phyloP scores from a whole-genome alignment of 352 stramenopile species.

The Phytophthora niederhauseri region DNA sequence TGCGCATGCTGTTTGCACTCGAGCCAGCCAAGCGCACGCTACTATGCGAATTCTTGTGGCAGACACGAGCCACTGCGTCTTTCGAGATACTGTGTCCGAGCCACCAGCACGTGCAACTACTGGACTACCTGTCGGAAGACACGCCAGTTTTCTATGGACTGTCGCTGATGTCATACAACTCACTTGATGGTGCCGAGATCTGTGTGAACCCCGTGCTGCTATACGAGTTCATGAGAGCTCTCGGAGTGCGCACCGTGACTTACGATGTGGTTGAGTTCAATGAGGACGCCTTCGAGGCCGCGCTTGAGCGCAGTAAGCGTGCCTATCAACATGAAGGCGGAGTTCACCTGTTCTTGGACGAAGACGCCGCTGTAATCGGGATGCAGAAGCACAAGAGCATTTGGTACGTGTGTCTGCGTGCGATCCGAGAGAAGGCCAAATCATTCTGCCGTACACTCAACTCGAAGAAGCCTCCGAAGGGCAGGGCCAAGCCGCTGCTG shows the following conservation, averaged over 20 bases:
- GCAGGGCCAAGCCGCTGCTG: constrained; percentile 20
- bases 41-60: constrained; percentile 79
- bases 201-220: constrained; percentile 81
- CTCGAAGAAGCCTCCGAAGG: constrained; percentile 34
- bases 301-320: constrained; percentile 49
- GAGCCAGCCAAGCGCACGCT: constrained; percentile 42
- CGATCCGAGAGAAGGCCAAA: constrained; percentile 88
- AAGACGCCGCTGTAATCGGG: constrained; percentile 63
- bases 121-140: constrained; percentile 69
- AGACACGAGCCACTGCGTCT: constrained; percentile 73
- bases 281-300: constrained; percentile 32
- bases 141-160: constrained; percentile 85
- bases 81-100: constrained; percentile 78
- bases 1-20: constrained; percentile 43
- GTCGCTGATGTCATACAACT: constrained; percentile 55
- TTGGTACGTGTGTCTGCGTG: constrained; percentile 88
- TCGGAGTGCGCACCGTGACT: constrained; percentile 67
- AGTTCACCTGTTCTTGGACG: constrained; percentile 78
- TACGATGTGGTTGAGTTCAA: constrained; percentile 61
- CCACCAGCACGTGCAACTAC: constrained; percentile 81
- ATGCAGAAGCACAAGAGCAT: constrained; percentile 87
- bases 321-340: constrained; percentile 74
- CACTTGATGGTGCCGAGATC: constrained; percentile 54
- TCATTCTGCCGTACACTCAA: constrained; percentile 49
- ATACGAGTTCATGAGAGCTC: constrained; percentile 55